Conservation (phyloP, 352 stramenopile species). For the Globisporangium cylindrosporum region DNA sequence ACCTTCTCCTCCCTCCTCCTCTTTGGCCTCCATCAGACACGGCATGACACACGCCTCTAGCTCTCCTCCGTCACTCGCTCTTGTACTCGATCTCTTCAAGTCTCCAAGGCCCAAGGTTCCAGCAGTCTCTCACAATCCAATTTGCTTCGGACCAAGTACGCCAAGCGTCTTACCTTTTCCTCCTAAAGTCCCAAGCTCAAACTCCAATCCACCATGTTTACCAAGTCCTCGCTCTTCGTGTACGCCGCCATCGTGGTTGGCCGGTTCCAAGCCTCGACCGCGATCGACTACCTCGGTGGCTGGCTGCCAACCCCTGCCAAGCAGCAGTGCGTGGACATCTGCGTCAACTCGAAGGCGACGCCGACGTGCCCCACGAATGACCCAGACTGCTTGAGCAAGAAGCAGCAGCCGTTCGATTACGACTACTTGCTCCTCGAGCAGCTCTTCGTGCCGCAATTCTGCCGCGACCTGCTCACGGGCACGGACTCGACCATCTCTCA, state of each 20-base stretch:
- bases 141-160: slow-evolving; percentile 7
- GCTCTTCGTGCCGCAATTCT: slow-evolving; percentile 81
- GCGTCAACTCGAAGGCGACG: slow-evolving; percentile 38
- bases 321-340: slow-evolving; percentile 74
- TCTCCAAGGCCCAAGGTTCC: neutral
- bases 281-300: slow-evolving; percentile 59
- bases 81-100: neutral
- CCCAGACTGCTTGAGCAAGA: slow-evolving; percentile 51
- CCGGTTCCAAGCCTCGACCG: slow-evolving; percentile 15
- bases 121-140: slow-evolving; percentile 5
- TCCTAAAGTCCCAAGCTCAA: slow-evolving; percentile 1
- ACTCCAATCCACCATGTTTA: slow-evolving; percentile 9
- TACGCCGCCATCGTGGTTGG: slow-evolving; percentile 9
- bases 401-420: slow-evolving; percentile 63
- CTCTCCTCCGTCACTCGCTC: neutral
- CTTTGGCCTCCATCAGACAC: neutral
- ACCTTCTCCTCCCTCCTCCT: neutral
- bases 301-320: slow-evolving; percentile 44
- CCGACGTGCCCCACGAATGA: neutral
- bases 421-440: slow-evolving; percentile 80
- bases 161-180: neutral
- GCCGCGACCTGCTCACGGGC: slow-evolving; percentile 67
- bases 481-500: slow-evolving; percentile 54
- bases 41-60: neutral
- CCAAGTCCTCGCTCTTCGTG: slow-evolving; percentile 16